Evolutionary conservation across 129 eudicot genomes (phyloP).

Genomic region (Silybum marianum): DNA sequence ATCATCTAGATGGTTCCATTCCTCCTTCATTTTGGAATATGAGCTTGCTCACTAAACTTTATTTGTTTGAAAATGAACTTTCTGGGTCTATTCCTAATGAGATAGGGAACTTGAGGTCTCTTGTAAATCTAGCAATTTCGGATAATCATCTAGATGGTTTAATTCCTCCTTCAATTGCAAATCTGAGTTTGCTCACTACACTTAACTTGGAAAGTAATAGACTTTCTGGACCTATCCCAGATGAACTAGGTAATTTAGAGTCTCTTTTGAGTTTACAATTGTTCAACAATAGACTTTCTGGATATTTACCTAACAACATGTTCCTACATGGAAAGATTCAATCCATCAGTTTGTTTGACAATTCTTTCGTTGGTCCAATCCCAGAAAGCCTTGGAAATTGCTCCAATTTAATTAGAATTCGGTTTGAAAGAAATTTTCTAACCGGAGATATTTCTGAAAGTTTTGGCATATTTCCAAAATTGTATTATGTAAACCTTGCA

Average conservation of each 20-base stretch:
- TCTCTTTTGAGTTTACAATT: neutral
- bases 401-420: slow-evolving; percentile 33
- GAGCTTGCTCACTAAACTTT: no score
- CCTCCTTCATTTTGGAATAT: neutral
- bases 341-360: neutral
- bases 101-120: neutral
- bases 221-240: neutral
- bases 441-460: slow-evolving; percentile 37
- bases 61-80: no score
- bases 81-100: no score
- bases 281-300: neutral
- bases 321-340: neutral
- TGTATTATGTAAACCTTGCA: slow-evolving; percentile 22
- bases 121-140: neutral
- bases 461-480: slow-evolving; percentile 42
- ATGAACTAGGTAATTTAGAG: neutral
- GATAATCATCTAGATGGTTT: neutral
- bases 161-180: neutral
- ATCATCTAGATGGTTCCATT: neutral
- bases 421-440: slow-evolving; percentile 34
- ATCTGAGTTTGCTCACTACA: neutral
- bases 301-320: neutral
- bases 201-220: neutral
- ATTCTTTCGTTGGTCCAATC: slow-evolving; percentile 14
- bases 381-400: slow-evolving; percentile 24